Evolutionary conservation across 73 alveolate genomes (phyloP), one percentile per base, ranked within the genome.

Genomic region (Paraurostyla sp.): DNA sequence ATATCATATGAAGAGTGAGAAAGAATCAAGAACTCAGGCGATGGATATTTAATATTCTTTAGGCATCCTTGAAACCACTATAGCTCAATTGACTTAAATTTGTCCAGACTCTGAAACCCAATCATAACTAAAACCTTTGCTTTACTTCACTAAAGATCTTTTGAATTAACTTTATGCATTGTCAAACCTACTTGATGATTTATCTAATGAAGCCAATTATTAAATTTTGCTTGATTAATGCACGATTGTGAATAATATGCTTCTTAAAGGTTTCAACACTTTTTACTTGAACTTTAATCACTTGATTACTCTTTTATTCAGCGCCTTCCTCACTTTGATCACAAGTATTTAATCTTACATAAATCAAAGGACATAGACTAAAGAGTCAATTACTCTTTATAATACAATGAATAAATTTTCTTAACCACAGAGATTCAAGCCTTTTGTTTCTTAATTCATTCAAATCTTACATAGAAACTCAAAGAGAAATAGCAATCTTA

Each of bases 211-310:
- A 20, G 38, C 15, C 3, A 73, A 48, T 2, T 49, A 23, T 46
- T 18, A 52, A 35, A 9, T 9, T 23, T 9, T 78, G 1, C 4
- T 51, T 9, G 45, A 54, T 0, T 29, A n/a, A 54, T 9, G 13
- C 0, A 3, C 18, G 20, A 49, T 78, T 22, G 18, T 78, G 22
- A 20, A 78, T 0, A 78, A 50, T 32, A 78, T 78, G 89, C 38
- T 78, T 3, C 13, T 4, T 27, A 51, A 54, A 43, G 89, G 76
- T 7, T 50, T 18, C 40, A 48, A 54, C 29, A 54, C 80, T 0
- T 78, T n/a, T 43, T 51, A 51, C 58, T 42, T 78, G 63, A 33
- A 52, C 22, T 78, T 78, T 41, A 51, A 78, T 54, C 78, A 78
- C 42, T 29, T 52, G 25, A 29, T 78, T 6, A 42, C 38, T 0